Evolutionary conservation across 352 stramenopile species (phyloP).

Genomic region (Thalassiosira exigua): DNA sequence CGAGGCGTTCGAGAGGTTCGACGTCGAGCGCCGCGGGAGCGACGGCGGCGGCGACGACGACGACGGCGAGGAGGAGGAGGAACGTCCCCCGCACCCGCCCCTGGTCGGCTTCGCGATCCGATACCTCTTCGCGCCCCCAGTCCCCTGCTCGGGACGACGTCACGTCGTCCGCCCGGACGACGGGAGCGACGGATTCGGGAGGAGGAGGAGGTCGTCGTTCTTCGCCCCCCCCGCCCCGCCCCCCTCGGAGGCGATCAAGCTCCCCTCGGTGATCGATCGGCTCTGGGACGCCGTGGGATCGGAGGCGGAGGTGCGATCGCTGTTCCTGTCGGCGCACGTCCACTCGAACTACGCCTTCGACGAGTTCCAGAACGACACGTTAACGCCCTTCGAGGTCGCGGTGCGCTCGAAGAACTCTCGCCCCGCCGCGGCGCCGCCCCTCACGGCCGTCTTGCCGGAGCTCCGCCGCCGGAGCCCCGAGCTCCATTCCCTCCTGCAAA

Average conservation of each 20-base stretch:
- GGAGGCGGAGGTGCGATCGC: constrained; percentile 50
- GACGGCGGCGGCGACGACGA: neutral
- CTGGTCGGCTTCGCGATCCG: constrained; percentile 65
- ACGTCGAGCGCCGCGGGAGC: no score
- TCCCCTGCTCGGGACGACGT: constrained; percentile 27
- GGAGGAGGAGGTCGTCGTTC: neutral
- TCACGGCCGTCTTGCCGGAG: constrained; percentile 57
- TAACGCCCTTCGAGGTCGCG: constrained; percentile 42
- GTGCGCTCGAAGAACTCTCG: neutral
- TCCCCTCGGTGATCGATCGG: constrained; percentile 32
- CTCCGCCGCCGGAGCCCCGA: constrained; percentile 38
- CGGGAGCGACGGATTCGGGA: neutral
- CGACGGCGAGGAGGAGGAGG: neutral
- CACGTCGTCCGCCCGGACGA: constrained; percentile 19
- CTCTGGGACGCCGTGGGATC: constrained; percentile 42
- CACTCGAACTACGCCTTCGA: constrained; percentile 57
- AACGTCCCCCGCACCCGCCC: constrained; percentile 28
- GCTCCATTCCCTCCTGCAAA: constrained; percentile 37
- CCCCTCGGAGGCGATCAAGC: neutral
- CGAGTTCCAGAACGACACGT: constrained; percentile 46
- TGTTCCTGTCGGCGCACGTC: constrained; percentile 66
- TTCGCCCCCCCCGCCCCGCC: neutral
- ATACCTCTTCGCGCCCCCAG: constrained; percentile 58
- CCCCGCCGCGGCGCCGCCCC: constrained; percentile 16
- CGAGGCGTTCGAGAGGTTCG: no score